These are phyloP conservation scores for Gloeophyllum trabeum DNA, from an alignment of 768 basidiomycete genomes.

Conservation along the genomic window DNA sequence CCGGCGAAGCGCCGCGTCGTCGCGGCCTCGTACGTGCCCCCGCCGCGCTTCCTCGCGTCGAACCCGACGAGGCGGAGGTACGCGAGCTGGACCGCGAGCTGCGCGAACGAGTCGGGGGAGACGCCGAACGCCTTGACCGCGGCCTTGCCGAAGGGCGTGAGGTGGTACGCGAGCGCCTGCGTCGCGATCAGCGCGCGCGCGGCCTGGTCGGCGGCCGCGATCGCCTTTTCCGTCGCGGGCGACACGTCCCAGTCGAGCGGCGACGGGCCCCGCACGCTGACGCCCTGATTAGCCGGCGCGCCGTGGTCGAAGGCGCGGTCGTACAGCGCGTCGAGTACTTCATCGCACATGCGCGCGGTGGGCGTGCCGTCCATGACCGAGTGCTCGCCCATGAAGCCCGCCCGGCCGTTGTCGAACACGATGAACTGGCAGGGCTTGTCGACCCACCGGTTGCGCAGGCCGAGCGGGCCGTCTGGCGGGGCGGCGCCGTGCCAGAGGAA, in stretches of 20 bases:
- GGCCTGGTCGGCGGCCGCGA: conserved; percentile 41
- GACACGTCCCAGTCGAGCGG: conserved; percentile 59
- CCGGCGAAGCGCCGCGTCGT: conserved; percentile 82
- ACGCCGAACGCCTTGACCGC: conserved; percentile 78
- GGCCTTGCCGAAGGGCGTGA: conserved; percentile 75
- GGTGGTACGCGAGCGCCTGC: conserved; percentile 51
- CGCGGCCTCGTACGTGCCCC: conserved; percentile 91
- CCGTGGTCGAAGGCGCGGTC: conserved; percentile 58
- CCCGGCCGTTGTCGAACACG: conserved; percentile 69
- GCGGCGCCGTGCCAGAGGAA: conserved; percentile 73
- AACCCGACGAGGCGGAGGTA: conserved; percentile 57
- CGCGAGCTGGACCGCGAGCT: conserved; percentile 86
- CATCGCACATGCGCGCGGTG: conserved; percentile 60
- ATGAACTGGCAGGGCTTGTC: conserved; percentile 89
- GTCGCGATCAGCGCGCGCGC: conserved; percentile 46
- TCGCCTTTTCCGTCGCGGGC: conserved; percentile 33
- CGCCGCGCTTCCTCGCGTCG: conserved; percentile 34
- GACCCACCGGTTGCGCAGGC: conserved; percentile 72
- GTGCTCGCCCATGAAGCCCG: conserved; percentile 91
- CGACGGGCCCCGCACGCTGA: conserved; percentile 25
- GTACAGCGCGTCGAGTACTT: conserved; percentile 49
- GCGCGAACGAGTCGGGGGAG: conserved; percentile 94
- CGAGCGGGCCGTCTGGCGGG: conserved; percentile 15
- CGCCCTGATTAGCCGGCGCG: conserved; percentile 9
- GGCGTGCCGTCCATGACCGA: conserved; percentile 89